These are phyloP conservation scores for Colletotrichum sp. DNA, from an alignment of 2,329 filamentous ascomycete genomes.

Conservation along the genomic window DNA sequence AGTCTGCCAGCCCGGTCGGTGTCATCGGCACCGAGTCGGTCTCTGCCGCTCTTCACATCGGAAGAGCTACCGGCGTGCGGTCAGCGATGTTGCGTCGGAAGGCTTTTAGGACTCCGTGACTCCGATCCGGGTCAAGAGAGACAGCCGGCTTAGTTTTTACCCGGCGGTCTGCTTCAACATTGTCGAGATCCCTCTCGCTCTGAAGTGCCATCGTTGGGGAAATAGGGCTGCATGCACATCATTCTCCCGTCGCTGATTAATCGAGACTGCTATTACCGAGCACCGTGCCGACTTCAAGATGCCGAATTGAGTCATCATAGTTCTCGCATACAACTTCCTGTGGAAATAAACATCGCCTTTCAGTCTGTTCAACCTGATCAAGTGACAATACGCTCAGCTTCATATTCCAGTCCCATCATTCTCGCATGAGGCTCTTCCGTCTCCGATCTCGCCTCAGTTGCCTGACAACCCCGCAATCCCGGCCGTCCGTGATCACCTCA, in stretches of 20 bases:
- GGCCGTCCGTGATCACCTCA: background rate
- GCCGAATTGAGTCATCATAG: background rate
- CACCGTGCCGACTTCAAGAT: background rate
- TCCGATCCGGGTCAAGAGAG: background rate
- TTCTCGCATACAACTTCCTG: background rate
- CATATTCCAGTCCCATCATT: background rate
- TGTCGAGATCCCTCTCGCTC: background rate
- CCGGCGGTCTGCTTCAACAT: background rate
- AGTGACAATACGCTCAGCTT: background rate
- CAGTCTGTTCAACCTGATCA: background rate
- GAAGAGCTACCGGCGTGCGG: background rate
- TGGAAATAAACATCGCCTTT: background rate
- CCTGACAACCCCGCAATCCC: background rate
- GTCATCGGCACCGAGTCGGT: slow-evolving; percentile 5
- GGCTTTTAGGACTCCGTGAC: background rate
- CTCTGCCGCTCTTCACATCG: background rate
- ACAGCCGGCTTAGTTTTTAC: background rate
- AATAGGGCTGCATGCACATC: background rate
- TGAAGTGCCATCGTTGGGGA: background rate
- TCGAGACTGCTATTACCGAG: background rate
- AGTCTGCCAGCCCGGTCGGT: background rate
- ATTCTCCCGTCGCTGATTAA: background rate
- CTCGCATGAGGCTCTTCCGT: background rate
- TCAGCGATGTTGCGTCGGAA: background rate
- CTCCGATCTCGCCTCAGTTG: background rate